phyloP scores from a whole-genome alignment of 208 protist species.

The Leishmania braziliensis region DNA sequence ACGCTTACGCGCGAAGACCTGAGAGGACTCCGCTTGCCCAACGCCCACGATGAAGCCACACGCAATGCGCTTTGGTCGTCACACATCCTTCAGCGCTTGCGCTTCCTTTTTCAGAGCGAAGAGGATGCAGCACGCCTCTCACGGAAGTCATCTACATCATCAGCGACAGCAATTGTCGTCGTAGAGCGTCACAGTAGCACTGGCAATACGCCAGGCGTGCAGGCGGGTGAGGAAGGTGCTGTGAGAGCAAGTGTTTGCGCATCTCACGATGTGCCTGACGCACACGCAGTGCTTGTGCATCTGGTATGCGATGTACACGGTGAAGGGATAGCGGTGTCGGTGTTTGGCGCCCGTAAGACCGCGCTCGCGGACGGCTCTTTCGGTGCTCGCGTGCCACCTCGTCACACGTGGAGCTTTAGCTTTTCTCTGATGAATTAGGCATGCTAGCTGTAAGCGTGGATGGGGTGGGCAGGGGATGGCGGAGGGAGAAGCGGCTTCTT shows the following conservation, averaged over 20 bases:
- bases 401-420: conserved; percentile 22
- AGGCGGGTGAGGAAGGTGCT: not conserved
- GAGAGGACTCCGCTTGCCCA: conserved; percentile 20
- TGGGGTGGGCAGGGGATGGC: not conserved
- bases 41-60: conserved; percentile 4
- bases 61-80: conserved; percentile 13
- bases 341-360: conserved; percentile 16
- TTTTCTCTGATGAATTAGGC: conserved; percentile 9
- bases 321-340: not conserved
- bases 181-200: conserved; percentile 6
- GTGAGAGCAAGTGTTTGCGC: not conserved
- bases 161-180: not conserved
- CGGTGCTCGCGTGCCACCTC: not conserved
- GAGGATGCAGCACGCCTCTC: conserved; percentile 24
- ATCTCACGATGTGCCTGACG: not conserved
- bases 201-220: not conserved
- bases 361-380: not conserved
- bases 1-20: conserved; percentile 7
- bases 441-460: not conserved
- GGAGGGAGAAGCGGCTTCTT: not conserved
- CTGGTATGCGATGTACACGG: not conserved
- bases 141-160: not conserved
- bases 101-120: conserved; percentile 29
- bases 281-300: conserved; percentile 18
- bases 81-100: conserved; percentile 27